Conservation (phyloP, 208 protist species). For the Trypanosoma grayi region DNA sequence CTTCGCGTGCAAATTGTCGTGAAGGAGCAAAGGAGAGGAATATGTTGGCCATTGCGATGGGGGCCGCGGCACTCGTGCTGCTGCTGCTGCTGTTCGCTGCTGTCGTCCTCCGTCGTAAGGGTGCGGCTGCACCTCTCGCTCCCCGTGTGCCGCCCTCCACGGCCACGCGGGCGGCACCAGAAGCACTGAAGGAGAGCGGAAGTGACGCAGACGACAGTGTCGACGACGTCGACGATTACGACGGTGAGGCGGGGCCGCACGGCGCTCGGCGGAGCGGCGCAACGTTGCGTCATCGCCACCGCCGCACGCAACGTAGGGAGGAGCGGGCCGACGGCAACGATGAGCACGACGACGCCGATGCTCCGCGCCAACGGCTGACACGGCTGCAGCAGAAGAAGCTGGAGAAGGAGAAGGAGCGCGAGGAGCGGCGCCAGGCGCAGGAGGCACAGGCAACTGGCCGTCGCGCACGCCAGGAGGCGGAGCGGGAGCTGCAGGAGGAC, state of each 20-base stretch:
- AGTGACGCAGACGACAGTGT: background rate
- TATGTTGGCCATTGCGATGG: constrained; percentile 5
- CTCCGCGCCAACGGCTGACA: constrained; percentile 26
- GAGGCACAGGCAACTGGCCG: constrained; percentile 6
- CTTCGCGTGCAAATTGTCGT: background rate
- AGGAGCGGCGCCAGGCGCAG: constrained; percentile 38
- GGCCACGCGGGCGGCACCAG: background rate
- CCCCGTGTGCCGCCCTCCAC: background rate
- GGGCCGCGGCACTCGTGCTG: background rate
- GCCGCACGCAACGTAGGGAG: background rate
- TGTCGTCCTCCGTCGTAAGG: background rate
- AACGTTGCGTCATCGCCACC: background rate
- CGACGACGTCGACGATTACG: constrained; percentile 16
- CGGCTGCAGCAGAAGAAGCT: constrained; percentile 65
- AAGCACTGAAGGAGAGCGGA: background rate
- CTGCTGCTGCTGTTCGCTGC: background rate
- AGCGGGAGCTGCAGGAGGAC: constrained; percentile 21
- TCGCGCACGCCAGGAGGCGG: constrained; percentile 18
- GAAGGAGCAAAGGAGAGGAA: background rate
- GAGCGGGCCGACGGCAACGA: background rate
- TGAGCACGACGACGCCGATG: background rate
- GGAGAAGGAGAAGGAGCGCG: constrained; percentile 52
- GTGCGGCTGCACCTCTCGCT: background rate
- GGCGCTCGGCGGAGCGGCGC: too few relatives aligned
- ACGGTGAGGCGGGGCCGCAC: background rate